Base-by-base conservation (phyloP, 2,329 filamentous ascomycete genomes). In the Fusarium nanum region DNA sequence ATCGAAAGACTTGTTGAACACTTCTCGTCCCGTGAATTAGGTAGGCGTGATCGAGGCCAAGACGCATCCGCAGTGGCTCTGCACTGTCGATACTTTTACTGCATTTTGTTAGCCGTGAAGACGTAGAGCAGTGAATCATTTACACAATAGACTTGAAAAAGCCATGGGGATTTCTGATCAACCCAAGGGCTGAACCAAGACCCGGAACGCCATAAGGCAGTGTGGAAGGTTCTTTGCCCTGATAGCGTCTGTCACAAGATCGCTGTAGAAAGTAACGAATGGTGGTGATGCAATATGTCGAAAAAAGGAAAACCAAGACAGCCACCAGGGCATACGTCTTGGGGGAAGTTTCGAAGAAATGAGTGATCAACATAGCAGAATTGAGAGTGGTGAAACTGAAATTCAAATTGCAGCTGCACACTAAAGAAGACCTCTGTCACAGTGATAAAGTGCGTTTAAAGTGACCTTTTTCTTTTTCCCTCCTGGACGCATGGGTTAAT, bases 1-100 rank as follows among this genome's bases (percentile, higher is more conserved):
- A 72, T 44, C 69, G 63, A 46, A 72, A 72, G 23, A 72, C 60
- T 28, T 72, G 69, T 52, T 72, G 70, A 2, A 72, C 70, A 13
- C 64, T 72, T 32, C 59, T 57, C 9, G 61, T 70, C 13, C 70
- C 70, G 27, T 72, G 66, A 20, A 72, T 70, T 3, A 72, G 69
- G 30, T 72, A 72, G 25, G 66, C 66, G 40, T 72, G 70, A 25
- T 68, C 42, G 12, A 72, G 69, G 27, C 70, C 70, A 2, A 72
- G 40, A 9, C 69, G 70, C 44, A 72, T 72, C 1, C 70, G 66
- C 7, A 72, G 20, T 2, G 70, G 70, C 7, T 72, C 70, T 12
- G 54, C 70, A 53, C 58, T 56, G 6, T 67, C 66, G 11, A 70
- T 54, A 3, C 60, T 72, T 11, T 45, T 54, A 3, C 70, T 72